Evolutionary conservation across 2,329 filamentous ascomycete genomes (phyloP).

Genomic region (Xylariaceae sp.): DNA sequence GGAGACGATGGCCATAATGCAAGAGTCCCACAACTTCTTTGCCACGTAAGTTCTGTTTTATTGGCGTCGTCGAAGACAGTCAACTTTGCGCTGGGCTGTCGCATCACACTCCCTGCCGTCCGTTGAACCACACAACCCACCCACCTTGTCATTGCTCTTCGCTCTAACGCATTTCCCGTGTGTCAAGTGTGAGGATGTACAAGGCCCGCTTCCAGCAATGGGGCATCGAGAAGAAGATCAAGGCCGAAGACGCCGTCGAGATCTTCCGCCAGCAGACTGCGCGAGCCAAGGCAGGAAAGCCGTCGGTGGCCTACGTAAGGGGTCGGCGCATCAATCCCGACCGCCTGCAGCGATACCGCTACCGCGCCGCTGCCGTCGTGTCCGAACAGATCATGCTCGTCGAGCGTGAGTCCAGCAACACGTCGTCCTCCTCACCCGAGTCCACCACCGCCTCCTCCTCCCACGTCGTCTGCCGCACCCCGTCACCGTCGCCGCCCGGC

Average conservation of each 20-base stretch:
- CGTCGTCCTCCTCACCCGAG: conserved; percentile 3
- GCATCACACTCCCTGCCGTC: too few species aligned
- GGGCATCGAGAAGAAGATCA: conserved; percentile 29
- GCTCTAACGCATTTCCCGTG: neutral
- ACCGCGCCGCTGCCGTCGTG: conserved; percentile 19
- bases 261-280: conserved; percentile 27
- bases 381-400: conserved; percentile 23
- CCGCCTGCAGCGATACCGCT: conserved; percentile 25
- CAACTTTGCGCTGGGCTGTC: too few species aligned
- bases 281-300: conserved; percentile 23
- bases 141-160: too few species aligned
- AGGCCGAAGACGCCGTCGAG: conserved; percentile 26
- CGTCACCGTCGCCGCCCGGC: conserved; percentile 18
- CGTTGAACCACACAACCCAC: too few species aligned
- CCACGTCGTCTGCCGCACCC: conserved; percentile 23
- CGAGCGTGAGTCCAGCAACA: conserved; percentile 13
- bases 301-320: conserved; percentile 24
- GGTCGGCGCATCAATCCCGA: conserved; percentile 24
- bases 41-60: conserved; percentile 24
- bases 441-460: conserved; percentile 5
- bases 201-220: conserved; percentile 28
- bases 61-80: too few species aligned
- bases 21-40: conserved; percentile 48
- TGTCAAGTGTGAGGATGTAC: conserved; percentile 25
- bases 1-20: conserved; percentile 26